Evolutionary conservation across 2,329 filamentous ascomycete genomes (phyloP).

Genomic region (Saccharata proteae): DNA sequence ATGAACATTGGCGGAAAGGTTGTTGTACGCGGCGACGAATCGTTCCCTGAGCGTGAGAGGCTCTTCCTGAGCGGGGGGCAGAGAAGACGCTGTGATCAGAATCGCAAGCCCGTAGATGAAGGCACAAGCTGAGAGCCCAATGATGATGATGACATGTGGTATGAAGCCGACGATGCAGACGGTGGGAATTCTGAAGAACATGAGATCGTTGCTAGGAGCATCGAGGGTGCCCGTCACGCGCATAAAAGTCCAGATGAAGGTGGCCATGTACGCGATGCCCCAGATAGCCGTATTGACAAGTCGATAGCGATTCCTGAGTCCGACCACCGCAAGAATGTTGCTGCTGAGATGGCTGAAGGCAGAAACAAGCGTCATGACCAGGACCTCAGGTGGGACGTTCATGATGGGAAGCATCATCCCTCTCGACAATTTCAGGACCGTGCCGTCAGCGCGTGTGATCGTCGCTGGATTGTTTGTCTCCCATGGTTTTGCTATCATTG

Average conservation of each 20-base stretch:
- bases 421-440: slow-evolving; percentile 28
- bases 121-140: slow-evolving; percentile 64
- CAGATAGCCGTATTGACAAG: slow-evolving; percentile 79
- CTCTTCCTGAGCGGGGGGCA: slow-evolving; percentile 39
- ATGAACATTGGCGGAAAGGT: slow-evolving; percentile 85
- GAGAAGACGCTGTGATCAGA: slow-evolving; percentile 58
- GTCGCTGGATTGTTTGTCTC: slow-evolving; percentile 33
- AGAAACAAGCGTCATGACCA: slow-evolving; percentile 79
- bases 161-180: slow-evolving; percentile 93
- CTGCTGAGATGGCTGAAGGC: slow-evolving; percentile 80
- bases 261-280: slow-evolving; percentile 80
- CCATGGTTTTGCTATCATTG: slow-evolving; percentile 69
- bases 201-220: slow-evolving; percentile 39
- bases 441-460: slow-evolving; percentile 32
- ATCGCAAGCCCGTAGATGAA: slow-evolving; percentile 69
- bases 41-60: slow-evolving; percentile 44
- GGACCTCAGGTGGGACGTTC: slow-evolving; percentile 80
- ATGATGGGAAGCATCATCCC: slow-evolving; percentile 64
- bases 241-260: slow-evolving; percentile 64
- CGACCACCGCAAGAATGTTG: slow-evolving; percentile 68
- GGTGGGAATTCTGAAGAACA: slow-evolving; percentile 77
- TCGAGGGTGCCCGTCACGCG: slow-evolving; percentile 23
- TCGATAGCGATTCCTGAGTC: slow-evolving; percentile 67
- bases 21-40: slow-evolving; percentile 61
- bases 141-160: slow-evolving; percentile 76